A percentile compares a stretch with the other conserved stretches of the same genome.
phyloP scores from a whole-genome alignment of 805 yeast species.

The Pichia cabralensis region DNA sequence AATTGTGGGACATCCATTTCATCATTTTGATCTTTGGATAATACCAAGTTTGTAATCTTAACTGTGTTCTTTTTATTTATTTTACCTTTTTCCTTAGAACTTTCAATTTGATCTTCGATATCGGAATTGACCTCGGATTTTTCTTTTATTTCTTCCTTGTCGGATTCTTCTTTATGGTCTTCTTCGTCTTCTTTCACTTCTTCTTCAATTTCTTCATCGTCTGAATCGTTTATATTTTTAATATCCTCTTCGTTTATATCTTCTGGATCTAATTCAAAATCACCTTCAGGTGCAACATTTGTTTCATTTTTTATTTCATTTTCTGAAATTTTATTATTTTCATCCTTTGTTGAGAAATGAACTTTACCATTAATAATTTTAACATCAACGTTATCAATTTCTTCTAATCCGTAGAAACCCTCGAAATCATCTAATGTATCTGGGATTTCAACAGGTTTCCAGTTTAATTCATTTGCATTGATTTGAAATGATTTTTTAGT shows the following conservation, averaged over 20 bases:
- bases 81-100: constrained; percentile 1
- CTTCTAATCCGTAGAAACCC: constrained; percentile 89
- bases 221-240: constrained; percentile 11
- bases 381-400: constrained; percentile 86
- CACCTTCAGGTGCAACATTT: constrained; percentile 17
- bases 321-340: constrained; percentile 11
- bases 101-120: background rate
- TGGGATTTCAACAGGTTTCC: constrained; percentile 80
- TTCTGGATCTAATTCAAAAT: constrained; percentile 15
- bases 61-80: constrained; percentile 7
- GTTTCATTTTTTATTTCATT: constrained; percentile 19
- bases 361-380: constrained; percentile 61
- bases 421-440: constrained; percentile 80
- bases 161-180: constrained; percentile 1
- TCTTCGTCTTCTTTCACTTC: constrained; percentile 1
- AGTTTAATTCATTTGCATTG: constrained; percentile 40
- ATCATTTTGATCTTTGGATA: constrained; percentile 11
- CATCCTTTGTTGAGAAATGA: constrained; percentile 39
- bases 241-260: constrained; percentile 15
- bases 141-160: background rate
- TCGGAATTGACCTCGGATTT: background rate
- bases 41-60: constrained; percentile 4
- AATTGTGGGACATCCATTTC: constrained; percentile 11
- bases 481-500: constrained; percentile 26
- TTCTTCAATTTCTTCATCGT: constrained; percentile 6